Evolutionary conservation across 106 monocot genomes (phyloP).

Genomic region (Vanilla planifolia): DNA sequence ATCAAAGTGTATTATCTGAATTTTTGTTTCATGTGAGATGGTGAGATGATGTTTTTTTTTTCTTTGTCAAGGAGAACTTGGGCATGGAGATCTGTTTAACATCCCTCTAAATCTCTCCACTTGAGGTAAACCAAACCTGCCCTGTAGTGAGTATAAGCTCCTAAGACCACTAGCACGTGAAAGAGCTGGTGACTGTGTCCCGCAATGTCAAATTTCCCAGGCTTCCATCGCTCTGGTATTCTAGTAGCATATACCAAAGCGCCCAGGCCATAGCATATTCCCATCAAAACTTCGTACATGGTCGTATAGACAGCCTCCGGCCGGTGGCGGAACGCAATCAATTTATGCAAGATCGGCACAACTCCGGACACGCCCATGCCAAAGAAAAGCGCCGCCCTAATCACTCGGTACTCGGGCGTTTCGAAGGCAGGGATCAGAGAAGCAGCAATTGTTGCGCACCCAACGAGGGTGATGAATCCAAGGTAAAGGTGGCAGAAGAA

Average conservation of each 20-base stretch:
- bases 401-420: constrained; percentile 50
- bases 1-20: no score
- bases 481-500: constrained; percentile 90
- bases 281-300: constrained; percentile 85
- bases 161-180: constrained; percentile 91
- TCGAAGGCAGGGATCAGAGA: constrained; percentile 83
- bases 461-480: constrained; percentile 62
- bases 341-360: constrained; percentile 80
- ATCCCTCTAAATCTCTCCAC: constrained; percentile 92
- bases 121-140: constrained; percentile 86
- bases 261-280: constrained; percentile 72
- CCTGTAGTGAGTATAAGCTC: constrained; percentile 70
- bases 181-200: constrained; percentile 98
- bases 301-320: constrained; percentile 87
- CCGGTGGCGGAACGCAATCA: constrained; percentile 47
- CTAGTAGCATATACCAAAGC: constrained; percentile 84
- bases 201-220: constrained; percentile 90
- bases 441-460: constrained; percentile 49
- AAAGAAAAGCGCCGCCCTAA: constrained; percentile 77
- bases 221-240: constrained; percentile 87
- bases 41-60: no score
- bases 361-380: constrained; percentile 94
- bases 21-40: no score
- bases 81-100: no score
- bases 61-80: no score